Base-by-base conservation (phyloP, 2,329 filamentous ascomycete genomes). In the Conoideocrella luteorostrata region DNA sequence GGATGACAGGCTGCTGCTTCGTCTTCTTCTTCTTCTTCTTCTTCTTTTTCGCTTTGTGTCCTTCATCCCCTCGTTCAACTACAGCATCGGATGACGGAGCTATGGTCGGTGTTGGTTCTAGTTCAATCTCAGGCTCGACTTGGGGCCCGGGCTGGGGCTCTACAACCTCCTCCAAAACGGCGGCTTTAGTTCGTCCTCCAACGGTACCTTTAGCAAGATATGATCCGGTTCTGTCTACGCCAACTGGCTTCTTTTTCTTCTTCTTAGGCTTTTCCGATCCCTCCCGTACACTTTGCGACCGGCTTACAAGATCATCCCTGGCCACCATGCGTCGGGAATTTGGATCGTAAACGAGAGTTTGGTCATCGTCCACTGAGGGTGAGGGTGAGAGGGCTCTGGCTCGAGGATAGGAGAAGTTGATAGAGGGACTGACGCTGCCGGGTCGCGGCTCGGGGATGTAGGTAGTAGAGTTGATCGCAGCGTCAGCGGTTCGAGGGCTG, bases 321-420 rank as follows among this genome's bases (percentile, higher is more conserved):
- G 74, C 70, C 4, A 83, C 68, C 69, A 82, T 80, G 47, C 80
- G 74, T 51, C 80, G 71, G 13, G 80, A 81, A 52, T 83, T 82
- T n/a, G 78, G 70, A 50, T 83, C 80, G 53, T 81, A 80, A 37
- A 84, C 74, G 58, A 85, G 52, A 24, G 65, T 59, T 50, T 71
- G 55, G 33, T 70, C 64, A 29, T 47, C 48, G 33, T n/a, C n/a
- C n/a, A 41, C 17, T 33, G 66, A 44, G 2, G 50, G 43, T 4
- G 63, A 44, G 26, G 50, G 46, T 12, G 41, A 47, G 20, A 66
- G 66, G 23, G 66, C 55, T 39, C 66, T 65, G 23, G 67, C 62
- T 17, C 69, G 69, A 18, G 77, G 77, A 51, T 79, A 79, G 3
- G 77, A 80, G 49, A 78, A 80, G 53, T 80, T 80, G 50, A 78